phyloP scores from a whole-genome alignment of 441 rosid species.

The Gossypium schwendimanii region DNA sequence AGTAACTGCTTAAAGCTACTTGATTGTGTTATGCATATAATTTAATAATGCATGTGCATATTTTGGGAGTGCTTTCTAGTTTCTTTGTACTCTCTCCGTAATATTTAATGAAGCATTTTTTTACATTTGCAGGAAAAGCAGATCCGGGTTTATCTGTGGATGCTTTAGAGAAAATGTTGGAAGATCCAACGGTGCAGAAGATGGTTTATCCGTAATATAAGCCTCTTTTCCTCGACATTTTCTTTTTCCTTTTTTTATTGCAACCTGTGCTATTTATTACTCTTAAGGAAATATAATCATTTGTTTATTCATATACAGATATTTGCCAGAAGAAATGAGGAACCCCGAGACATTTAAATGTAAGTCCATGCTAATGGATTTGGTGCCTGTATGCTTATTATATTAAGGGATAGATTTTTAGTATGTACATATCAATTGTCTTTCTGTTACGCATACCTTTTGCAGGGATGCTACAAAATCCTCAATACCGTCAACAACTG shows the following conservation, averaged over 20 bases:
- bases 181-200: conserved; percentile 94
- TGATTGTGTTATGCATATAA: background rate
- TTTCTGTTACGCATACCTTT: conserved; percentile 3
- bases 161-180: conserved; percentile 93
- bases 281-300: background rate
- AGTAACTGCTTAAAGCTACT: background rate
- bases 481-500: conserved; percentile 81
- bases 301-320: conserved; percentile 44
- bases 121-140: conserved; percentile 37
- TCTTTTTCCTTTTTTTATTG: background rate
- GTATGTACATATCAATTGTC: background rate
- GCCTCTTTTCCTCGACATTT: conserved; percentile 7
- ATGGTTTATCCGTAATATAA: conserved; percentile 87
- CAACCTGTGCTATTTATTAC: background rate
- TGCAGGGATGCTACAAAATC: conserved; percentile 95
- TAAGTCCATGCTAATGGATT: conserved; percentile 29
- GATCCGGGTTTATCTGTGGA: conserved; percentile 66
- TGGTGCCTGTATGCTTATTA: background rate
- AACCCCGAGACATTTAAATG: conserved; percentile 86
- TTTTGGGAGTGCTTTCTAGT: background rate
- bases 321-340: conserved; percentile 96
- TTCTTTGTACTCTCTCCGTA: conserved; percentile 1
- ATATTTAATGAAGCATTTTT: conserved; percentile 6
- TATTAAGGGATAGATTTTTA: background rate
- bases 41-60: background rate